phyloP scores from a whole-genome alignment of 2,329 filamentous ascomycete species.

The Microdochium bolleyi region DNA sequence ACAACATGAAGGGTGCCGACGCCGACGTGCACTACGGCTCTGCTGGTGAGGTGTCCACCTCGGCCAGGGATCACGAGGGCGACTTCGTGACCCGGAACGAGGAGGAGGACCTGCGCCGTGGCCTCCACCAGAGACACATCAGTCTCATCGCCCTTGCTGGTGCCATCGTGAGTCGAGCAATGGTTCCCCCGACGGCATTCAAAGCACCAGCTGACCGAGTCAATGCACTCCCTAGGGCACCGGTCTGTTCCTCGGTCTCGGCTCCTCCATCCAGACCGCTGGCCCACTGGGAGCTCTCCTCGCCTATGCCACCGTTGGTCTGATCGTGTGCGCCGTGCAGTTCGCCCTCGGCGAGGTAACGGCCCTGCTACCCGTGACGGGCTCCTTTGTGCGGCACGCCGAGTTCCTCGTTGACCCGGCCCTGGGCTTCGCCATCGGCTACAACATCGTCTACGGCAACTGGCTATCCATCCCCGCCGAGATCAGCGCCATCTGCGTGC shows the following conservation, averaged over 20 bases:
- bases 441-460: constrained; percentile 48
- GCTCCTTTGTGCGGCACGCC: constrained; percentile 52
- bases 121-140: constrained; percentile 46
- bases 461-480: constrained; percentile 48
- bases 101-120: constrained; percentile 36
- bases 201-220: not conserved
- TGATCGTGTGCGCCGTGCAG: constrained; percentile 49
- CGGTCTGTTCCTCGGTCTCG: constrained; percentile 52
- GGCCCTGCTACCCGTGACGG: constrained; percentile 53
- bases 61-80: constrained; percentile 19
- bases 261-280: constrained; percentile 41
- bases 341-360: constrained; percentile 53
- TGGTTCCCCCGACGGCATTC: not conserved
- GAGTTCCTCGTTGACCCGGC: constrained; percentile 55
- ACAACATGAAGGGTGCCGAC: constrained; percentile 7
- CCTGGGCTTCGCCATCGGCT: constrained; percentile 45
- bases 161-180: constrained; percentile 28
- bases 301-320: constrained; percentile 47
- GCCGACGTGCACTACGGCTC: not conserved
- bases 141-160: constrained; percentile 57
- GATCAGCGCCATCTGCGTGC: constrained; percentile 53
- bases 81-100: constrained; percentile 41
- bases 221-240: constrained; percentile 29
- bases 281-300: constrained; percentile 39
- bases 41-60: not conserved